Evolutionary conservation across 495 filamentous ascomycete genomes (phyloP).

Genomic region (Penicillium ucsense): DNA sequence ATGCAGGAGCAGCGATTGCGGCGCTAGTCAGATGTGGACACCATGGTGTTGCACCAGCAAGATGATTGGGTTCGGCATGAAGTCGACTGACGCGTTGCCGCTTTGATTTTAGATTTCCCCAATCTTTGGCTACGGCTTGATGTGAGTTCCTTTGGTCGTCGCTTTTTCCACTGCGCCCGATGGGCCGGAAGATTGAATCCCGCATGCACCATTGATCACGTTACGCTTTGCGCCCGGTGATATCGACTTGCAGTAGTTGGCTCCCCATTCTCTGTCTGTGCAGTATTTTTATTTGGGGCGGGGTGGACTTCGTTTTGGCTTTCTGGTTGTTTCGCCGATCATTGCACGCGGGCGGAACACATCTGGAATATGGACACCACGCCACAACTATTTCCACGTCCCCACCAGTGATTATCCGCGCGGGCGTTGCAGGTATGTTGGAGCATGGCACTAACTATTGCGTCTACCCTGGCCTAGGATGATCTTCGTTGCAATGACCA

Average conservation of each 20-base stretch:
- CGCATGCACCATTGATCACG: conserved; percentile 30
- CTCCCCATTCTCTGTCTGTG: conserved; percentile 2
- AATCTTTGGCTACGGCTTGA: conserved; percentile 37
- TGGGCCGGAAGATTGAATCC: conserved; percentile 1
- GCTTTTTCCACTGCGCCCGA: conserved; percentile 20
- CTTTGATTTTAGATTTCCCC: conserved; percentile 32
- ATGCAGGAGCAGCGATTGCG: conserved; percentile 23
- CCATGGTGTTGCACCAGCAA: conserved; percentile 22
- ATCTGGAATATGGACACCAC: neutral
- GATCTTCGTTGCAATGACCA: conserved; percentile 77
- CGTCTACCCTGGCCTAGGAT: conserved; percentile 26
- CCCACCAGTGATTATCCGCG: neutral
- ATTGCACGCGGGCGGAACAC: too few species aligned
- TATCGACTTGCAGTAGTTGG: conserved; percentile 1
- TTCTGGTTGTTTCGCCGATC: too few species aligned
- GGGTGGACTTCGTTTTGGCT: neutral
- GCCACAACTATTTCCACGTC: conserved; percentile 19
- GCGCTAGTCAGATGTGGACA: conserved; percentile 17
- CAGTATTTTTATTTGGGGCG: conserved; percentile 1
- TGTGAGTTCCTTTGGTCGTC: conserved; percentile 19
- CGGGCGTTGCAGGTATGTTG: neutral
- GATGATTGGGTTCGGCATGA: conserved; percentile 34
- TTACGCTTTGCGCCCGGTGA: conserved; percentile 14
- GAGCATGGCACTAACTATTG: too few species aligned
- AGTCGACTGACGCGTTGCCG: conserved; percentile 32